These are phyloP conservation scores for Eimeria sp. DNA, from an alignment of 169 alveolate species.

Conservation along the genomic window DNA sequence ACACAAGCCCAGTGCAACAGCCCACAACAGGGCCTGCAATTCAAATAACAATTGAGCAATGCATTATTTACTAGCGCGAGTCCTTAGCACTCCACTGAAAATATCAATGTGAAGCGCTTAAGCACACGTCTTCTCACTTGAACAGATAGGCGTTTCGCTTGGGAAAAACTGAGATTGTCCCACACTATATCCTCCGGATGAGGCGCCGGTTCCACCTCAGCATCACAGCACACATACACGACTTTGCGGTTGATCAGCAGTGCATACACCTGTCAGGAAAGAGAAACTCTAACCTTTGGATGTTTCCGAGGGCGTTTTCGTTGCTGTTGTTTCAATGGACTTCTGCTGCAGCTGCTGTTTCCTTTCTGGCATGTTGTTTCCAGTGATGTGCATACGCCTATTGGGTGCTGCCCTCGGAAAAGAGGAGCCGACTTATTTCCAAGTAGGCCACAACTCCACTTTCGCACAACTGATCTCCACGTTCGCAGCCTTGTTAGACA, in stretches of 20 bases:
- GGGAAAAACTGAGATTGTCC: conserved; percentile 63
- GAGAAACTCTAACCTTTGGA: background rate
- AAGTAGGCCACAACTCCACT: conserved; percentile 47
- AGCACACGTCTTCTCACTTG: conserved; percentile 9
- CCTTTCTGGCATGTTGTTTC: background rate
- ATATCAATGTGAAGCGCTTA: background rate
- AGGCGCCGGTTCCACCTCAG: conserved; percentile 77
- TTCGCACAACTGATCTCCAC: conserved; percentile 39
- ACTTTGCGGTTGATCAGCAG: background rate
- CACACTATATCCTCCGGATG: conserved; percentile 64
- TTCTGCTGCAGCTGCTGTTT: background rate
- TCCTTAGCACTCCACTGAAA: background rate
- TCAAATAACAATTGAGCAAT: background rate
- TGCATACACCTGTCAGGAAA: background rate
- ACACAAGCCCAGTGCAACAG: conserved; percentile 65
- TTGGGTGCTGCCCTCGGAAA: conserved; percentile 58
- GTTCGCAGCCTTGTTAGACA: conserved; percentile 48
- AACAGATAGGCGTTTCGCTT: conserved; percentile 8
- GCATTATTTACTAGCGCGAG: background rate
- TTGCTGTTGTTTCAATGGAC: background rate
- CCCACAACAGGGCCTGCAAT: conserved; percentile 62
- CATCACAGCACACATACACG: conserved; percentile 10
- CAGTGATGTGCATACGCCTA: conserved; percentile 19
- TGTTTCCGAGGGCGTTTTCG: too few relatives aligned
- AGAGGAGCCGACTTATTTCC: conserved; percentile 15